Evolutionary conservation across 495 filamentous ascomycete genomes (phyloP), one percentile per base, ranked within the genome.

Genomic region (Hypoxylon subgilvum): DNA sequence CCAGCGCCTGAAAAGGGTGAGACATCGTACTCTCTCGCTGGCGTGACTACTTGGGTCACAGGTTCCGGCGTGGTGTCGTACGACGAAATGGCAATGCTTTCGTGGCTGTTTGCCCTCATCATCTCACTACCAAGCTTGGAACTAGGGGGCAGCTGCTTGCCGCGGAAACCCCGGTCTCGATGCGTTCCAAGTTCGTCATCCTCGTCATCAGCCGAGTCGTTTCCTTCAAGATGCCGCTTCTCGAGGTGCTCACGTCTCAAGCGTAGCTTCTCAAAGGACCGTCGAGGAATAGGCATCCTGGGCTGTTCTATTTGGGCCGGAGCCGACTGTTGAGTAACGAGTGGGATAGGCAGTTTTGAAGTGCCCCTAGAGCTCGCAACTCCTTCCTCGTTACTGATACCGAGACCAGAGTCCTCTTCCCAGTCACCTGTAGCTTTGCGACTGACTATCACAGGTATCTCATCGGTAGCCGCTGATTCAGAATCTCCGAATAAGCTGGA

Each of bases 21-120:
- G n/a, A 50, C 43, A 23, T 41, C 65, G 3, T 22, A 28, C 36
- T 78, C 74, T 25, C 65, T 61, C 8, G 63, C 67, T 0, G 77
- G 75, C 12, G 73, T 77, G 9, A 69, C 72, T 23, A 75, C 67
- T 57, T 78, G 76, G 9, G 74, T 75, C 1, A 61, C 52, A 30
- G 74, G 69, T 51, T 75, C 76, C 9, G 60, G 35, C 6, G 75
- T 72, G 39, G 64, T 72, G 13, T 77, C 76, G 8, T 8, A 27
- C 8, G 75, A 73, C 12, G 70, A 69, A 23, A 72, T 53, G 1
- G 89, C 84, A 31, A 95, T 83, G 66, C 91, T 96, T 19, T 92
- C 92, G 50, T 90, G 86, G 52, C 90, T 94, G 69, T 96, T 95
- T 17, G 91, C 95, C 14, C 92, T 84, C 90, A 96, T 92, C 92